These are phyloP conservation scores for Globisporangium mamillatum DNA, from an alignment of 352 stramenopile species.

Conservation along the genomic window DNA sequence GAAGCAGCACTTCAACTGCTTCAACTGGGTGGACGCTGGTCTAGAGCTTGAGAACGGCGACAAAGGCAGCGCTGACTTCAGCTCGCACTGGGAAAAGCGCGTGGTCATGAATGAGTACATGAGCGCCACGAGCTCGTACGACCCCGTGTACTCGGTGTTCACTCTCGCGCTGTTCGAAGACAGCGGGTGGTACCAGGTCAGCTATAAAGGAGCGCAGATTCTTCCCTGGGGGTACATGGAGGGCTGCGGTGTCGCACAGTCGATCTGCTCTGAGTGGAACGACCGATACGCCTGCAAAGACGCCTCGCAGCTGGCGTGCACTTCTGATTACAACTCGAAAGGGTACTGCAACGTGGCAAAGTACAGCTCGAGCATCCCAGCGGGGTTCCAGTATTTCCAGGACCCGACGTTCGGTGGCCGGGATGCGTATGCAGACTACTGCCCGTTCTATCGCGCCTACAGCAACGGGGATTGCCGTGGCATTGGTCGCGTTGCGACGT, in stretches of 20 bases:
- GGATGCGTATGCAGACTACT: conserved; percentile 77
- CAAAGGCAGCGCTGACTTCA: conserved; percentile 53
- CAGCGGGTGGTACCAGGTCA: conserved; percentile 79
- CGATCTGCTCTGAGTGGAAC: conserved; percentile 65
- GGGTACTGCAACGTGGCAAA: conserved; percentile 72
- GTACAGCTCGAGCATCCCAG: conserved; percentile 66
- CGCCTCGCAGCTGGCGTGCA: conserved; percentile 43
- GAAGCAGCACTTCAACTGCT: conserved; percentile 79
- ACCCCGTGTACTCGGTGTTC: conserved; percentile 68
- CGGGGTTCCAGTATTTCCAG: conserved; percentile 81
- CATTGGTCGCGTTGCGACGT: conserved; percentile 42
- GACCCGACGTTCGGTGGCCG: conserved; percentile 50
- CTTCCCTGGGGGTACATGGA: conserved; percentile 73
- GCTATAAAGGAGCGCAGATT: conserved; percentile 51
- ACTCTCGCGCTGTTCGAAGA: conserved; percentile 80
- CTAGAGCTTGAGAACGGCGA: conserved; percentile 76
- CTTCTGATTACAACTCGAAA: conserved; percentile 62
- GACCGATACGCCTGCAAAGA: conserved; percentile 65
- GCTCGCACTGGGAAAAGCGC: conserved; percentile 84
- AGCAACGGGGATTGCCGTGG: conserved; percentile 76
- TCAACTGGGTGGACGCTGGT: conserved; percentile 56
- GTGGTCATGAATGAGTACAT: conserved; percentile 84
- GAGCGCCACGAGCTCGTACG: conserved; percentile 72
- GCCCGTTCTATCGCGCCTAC: conserved; percentile 73
- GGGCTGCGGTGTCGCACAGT: conserved; percentile 62